Percentiles rank a stretch among this genome's conserved stretches.
phyloP scores from a whole-genome alignment of 2,329 filamentous ascomycete species.

The Fusarium udum region DNA sequence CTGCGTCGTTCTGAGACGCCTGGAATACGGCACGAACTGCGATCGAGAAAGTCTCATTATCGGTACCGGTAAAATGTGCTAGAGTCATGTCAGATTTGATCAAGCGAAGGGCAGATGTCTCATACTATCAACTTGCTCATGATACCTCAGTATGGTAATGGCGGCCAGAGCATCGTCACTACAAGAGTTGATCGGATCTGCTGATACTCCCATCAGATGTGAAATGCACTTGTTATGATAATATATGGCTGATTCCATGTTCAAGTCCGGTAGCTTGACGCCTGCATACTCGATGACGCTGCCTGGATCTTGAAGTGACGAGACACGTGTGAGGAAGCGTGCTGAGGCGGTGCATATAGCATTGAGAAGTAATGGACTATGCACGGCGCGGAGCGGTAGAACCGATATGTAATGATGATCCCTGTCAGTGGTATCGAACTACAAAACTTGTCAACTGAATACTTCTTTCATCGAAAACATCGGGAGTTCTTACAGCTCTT shows the following conservation, averaged over 20 bases:
- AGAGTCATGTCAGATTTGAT: background rate
- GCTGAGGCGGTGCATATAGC: background rate
- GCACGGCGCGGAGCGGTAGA: accelerated
- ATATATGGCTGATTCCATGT: background rate
- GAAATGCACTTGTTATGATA: background rate
- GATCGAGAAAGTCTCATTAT: background rate
- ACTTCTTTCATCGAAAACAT: accelerated
- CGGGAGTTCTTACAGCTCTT: background rate
- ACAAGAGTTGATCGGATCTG: background rate
- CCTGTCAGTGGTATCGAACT: background rate
- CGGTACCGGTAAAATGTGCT: background rate
- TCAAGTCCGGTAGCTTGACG: accelerated
- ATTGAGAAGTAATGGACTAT: background rate
- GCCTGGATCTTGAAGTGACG: accelerated
- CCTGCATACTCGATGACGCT: accelerated
- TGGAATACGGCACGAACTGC: background rate
- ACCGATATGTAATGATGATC: background rate
- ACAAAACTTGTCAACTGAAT: accelerated
- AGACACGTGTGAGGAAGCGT: background rate
- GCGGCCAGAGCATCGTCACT: background rate
- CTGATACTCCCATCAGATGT: accelerated
- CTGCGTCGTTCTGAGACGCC: background rate
- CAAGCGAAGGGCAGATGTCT: accelerated
- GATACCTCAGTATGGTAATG: background rate
- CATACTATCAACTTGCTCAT: background rate